Evolutionary conservation across 805 yeast species (phyloP).

Genomic region (Ogataea paraovalis): DNA sequence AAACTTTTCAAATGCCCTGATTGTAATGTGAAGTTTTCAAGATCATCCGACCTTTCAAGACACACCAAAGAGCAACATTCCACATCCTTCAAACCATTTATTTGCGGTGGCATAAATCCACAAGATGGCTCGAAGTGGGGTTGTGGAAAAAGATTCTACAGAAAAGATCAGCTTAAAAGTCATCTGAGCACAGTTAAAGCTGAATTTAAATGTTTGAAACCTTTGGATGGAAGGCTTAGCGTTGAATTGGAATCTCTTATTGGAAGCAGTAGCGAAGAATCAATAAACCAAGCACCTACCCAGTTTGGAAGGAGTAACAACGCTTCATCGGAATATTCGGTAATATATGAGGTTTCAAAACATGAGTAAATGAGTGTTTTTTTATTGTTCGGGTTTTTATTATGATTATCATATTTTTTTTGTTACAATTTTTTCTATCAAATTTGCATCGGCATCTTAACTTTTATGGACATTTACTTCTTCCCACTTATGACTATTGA

Average conservation of each 20-base stretch:
- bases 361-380: background rate
- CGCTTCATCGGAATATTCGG: constrained; percentile 5
- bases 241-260: background rate
- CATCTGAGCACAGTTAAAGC: constrained; percentile 24
- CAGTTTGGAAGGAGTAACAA: background rate
- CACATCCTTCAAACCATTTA: constrained; percentile 16
- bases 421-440: background rate
- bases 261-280: background rate
- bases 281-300: background rate
- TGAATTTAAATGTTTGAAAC: constrained; percentile 14
- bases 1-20: constrained; percentile 22
- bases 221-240: constrained; percentile 1
- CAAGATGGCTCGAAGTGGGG: constrained; percentile 22
- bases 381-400: background rate
- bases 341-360: constrained; percentile 12
- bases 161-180: constrained; percentile 24
- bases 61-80: constrained; percentile 24
- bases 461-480: too few species aligned
- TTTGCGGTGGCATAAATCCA: constrained; percentile 20
- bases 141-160: constrained; percentile 21
- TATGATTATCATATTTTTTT: background rate
- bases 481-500: too few species aligned
- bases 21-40: constrained; percentile 17
- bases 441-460: too few species aligned
- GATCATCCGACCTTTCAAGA: constrained; percentile 22